These are phyloP conservation scores for Fusarium brevicatenulatum DNA, from an alignment of 2,329 filamentous ascomycete genomes.

Conservation along the genomic window DNA sequence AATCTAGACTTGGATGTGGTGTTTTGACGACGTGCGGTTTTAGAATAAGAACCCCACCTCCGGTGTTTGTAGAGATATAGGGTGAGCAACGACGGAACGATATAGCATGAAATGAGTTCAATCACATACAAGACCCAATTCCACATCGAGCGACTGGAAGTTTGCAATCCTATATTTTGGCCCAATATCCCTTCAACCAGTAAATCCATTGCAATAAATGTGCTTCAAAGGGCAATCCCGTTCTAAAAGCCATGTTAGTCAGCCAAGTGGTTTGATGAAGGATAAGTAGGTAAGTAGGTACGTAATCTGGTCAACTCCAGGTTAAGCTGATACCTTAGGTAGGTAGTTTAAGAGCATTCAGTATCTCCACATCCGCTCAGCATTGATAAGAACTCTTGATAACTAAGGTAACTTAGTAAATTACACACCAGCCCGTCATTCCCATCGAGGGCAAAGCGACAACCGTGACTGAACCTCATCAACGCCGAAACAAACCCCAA, in stretches of 20 bases:
- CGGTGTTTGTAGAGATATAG: not conserved
- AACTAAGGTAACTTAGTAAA: not conserved
- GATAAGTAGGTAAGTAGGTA: not conserved
- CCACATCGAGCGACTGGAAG: not conserved
- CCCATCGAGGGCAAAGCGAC: not conserved
- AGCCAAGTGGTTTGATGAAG: slow-evolving; percentile 13
- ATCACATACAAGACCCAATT: not conserved
- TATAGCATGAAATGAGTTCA: not conserved
- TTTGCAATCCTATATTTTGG: not conserved
- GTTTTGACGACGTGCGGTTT: slow-evolving; percentile 38
- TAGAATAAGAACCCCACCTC: slow-evolving; percentile 20
- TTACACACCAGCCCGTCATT: not conserved
- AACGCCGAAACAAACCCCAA: slow-evolving; percentile 3
- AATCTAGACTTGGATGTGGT: slow-evolving; percentile 6
- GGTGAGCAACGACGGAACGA: not conserved
- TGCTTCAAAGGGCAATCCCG: not conserved
- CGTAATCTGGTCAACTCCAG: not conserved
- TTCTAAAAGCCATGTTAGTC: slow-evolving; percentile 8
- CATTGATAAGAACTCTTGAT: slow-evolving; percentile 9
- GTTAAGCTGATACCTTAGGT: not conserved
- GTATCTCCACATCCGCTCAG: slow-evolving; percentile 7
- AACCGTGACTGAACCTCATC: not conserved
- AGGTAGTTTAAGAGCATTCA: not conserved
- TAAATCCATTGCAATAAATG: not conserved
- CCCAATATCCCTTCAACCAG: not conserved